A percentile compares a stretch with the other conserved stretches of the same genome.
phyloP scores from a whole-genome alignment of 163 green algal genomes.

The Scenedesmus sp. region DNA sequence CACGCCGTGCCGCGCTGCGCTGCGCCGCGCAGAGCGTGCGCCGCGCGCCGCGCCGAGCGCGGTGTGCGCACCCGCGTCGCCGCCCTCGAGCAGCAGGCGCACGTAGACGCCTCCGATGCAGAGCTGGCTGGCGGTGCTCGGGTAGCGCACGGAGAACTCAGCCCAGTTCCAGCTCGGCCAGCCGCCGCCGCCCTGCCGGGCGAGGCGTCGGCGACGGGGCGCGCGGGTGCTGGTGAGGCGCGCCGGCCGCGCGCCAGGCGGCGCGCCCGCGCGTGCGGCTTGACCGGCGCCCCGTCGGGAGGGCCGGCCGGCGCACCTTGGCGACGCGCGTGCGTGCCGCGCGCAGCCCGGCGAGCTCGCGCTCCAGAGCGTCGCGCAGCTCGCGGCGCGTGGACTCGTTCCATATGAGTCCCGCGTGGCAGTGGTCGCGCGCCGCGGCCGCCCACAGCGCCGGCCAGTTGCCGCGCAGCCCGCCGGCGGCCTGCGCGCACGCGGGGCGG shows the following conservation, averaged over 20 bases:
- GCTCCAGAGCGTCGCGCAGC: slow-evolving; percentile 83
- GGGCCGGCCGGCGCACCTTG: slow-evolving; percentile 60
- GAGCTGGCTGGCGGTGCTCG: slow-evolving; percentile 75
- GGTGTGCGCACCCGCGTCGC: slow-evolving; percentile 44
- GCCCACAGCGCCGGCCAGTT: slow-evolving; percentile 89
- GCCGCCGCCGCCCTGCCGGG: slow-evolving; percentile 31
- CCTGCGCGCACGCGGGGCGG: too few relatives aligned
- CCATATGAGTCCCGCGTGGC: slow-evolving; percentile 89
- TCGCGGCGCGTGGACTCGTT: slow-evolving; percentile 84
- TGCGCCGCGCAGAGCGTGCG: too few relatives aligned
- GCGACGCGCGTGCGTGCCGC: slow-evolving; percentile 41
- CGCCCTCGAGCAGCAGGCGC: slow-evolving; percentile 78
- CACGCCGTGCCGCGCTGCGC: too few relatives aligned
- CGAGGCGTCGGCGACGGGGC: too few relatives aligned
- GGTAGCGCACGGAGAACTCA: slow-evolving; percentile 91
- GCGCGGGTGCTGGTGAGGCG: too few relatives aligned
- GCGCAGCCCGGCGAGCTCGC: slow-evolving; percentile 60
- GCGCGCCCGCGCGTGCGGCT: too few relatives aligned
- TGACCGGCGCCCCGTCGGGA: too few relatives aligned
- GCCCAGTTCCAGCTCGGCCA: slow-evolving; percentile 50
- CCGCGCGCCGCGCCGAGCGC: too few relatives aligned
- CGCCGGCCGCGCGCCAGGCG: too few relatives aligned
- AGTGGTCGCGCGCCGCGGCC: slow-evolving; percentile 71
- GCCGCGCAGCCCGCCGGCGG: slow-evolving; percentile 56
- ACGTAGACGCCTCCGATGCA: slow-evolving; percentile 86